Percentiles rank a stretch among this genome's conserved stretches.
phyloP scores from a whole-genome alignment of 2,329 filamentous ascomycete species.

The Bimuria novae-zelandiae region DNA sequence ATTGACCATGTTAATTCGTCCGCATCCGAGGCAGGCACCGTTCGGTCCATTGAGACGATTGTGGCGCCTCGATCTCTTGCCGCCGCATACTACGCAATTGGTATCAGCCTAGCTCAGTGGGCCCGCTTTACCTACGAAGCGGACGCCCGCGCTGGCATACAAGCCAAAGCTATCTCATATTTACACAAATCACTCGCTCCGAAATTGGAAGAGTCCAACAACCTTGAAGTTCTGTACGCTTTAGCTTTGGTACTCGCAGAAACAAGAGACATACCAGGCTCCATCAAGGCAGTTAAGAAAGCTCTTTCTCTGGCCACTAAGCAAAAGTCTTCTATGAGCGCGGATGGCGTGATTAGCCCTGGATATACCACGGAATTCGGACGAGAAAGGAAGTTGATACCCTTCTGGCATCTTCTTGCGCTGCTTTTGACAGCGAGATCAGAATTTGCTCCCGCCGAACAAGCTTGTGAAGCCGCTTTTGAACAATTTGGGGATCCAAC shows the following conservation, averaged over 20 bases:
- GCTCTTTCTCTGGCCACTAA: conserved; percentile 65
- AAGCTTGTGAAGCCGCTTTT: conserved; percentile 87
- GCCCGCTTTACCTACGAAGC: conserved; percentile 80
- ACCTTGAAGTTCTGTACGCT: conserved; percentile 78
- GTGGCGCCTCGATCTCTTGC: conserved; percentile 66
- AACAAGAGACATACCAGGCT: conserved; percentile 76
- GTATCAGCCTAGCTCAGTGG: conserved; percentile 85
- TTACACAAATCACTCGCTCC: conserved; percentile 74
- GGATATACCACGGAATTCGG: conserved; percentile 39
- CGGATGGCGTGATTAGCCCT: conserved; percentile 38
- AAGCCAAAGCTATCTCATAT: conserved; percentile 75
- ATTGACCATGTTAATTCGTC: conserved; percentile 31
- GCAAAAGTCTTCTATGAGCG: conserved; percentile 29
- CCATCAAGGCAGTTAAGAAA: conserved; percentile 80
- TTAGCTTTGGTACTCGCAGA: conserved; percentile 87
- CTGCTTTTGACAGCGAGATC: conserved; percentile 84
- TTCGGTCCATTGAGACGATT: conserved; percentile 38
- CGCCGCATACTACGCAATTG: conserved; percentile 78
- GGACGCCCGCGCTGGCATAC: conserved; percentile 70
- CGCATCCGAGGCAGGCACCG: conserved; percentile 30
- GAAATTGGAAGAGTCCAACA: conserved; percentile 67
- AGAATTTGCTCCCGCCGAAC: conserved; percentile 78
- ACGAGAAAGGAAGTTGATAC: conserved; percentile 68
- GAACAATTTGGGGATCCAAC: conserved; percentile 80
- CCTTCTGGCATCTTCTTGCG: conserved; percentile 89